phyloP scores from a whole-genome alignment of 768 basidiomycete genomes.

The Leccinum olivaceopallidum region DNA sequence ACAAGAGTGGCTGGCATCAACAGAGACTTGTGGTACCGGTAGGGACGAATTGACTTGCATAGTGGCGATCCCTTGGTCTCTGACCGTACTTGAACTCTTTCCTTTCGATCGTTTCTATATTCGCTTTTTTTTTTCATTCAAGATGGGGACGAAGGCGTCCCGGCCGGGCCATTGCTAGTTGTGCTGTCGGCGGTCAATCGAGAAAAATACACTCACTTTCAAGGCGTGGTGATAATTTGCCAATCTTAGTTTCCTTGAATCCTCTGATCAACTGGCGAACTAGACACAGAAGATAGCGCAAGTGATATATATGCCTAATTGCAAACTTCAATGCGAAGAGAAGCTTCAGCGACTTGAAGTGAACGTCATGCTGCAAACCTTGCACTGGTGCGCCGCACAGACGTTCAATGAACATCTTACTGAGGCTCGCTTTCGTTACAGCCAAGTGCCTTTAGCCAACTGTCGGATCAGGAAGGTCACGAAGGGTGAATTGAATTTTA shows the following conservation, averaged over 20 bases:
- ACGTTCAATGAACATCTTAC: background rate
- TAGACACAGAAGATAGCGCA: background rate
- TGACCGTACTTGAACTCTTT: conserved; percentile 59
- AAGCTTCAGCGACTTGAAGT: background rate
- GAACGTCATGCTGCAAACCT: background rate
- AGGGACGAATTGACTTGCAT: conserved; percentile 1
- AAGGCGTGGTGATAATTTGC: conserved; percentile 29
- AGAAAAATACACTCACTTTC: conserved; percentile 30
- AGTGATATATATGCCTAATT: background rate
- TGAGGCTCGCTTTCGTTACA: background rate
- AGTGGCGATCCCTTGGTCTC: conserved; percentile 47
- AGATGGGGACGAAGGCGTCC: conserved; percentile 47
- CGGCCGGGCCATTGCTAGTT: conserved; percentile 36
- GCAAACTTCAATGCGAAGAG: background rate
- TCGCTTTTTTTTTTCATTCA: conserved; percentile 47
- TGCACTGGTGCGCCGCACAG: background rate
- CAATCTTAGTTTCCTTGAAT: conserved; percentile 31
- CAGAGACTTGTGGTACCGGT: background rate
- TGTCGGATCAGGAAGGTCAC: background rate
- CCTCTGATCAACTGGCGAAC: conserved; percentile 25
- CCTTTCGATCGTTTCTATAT: conserved; percentile 49
- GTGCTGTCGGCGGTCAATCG: conserved; percentile 7
- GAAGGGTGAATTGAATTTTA: conserved; percentile 11
- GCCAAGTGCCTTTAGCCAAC: background rate
- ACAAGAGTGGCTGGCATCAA: background rate